Evolutionary conservation across 2,329 filamentous ascomycete species (phyloP).

Genomic region (Pyricularia pennisetigena): DNA sequence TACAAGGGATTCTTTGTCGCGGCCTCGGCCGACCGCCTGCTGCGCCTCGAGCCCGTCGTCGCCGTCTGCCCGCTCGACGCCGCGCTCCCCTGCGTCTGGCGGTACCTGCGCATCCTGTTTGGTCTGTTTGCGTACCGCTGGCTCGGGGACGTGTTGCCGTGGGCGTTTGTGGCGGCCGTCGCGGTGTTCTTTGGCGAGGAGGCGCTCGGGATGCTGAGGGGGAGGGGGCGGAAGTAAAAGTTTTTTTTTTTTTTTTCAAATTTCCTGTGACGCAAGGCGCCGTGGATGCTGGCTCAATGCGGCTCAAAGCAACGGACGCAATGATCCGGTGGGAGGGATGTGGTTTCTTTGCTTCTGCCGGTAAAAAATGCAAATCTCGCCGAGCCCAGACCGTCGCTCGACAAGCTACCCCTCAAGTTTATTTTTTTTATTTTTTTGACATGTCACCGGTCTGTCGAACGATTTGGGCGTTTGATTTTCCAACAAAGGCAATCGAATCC

Average conservation of each 20-base stretch:
- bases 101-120: background rate
- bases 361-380: too few species aligned
- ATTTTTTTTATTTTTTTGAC: too few species aligned
- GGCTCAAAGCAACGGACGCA: too few species aligned
- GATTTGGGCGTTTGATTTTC: background rate
- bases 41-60: conserved; percentile 6
- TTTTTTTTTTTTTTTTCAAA: too few species aligned
- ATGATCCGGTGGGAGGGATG: too few species aligned
- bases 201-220: background rate
- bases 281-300: too few species aligned
- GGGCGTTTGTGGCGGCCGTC: conserved; percentile 8
- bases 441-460: too few species aligned
- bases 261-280: too few species aligned
- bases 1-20: conserved; percentile 5
- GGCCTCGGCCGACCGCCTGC: conserved; percentile 4
- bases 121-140: background rate
- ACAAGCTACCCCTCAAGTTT: too few species aligned
- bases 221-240: background rate
- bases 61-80: conserved; percentile 6
- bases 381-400: too few species aligned
- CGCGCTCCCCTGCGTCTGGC: conserved; percentile 1
- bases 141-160: conserved; percentile 8
- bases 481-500: background rate
- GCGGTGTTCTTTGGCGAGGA: conserved; percentile 11
- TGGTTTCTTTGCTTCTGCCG: too few species aligned